Conservation (phyloP, 805 yeast species). For the Candida schatavii region DNA sequence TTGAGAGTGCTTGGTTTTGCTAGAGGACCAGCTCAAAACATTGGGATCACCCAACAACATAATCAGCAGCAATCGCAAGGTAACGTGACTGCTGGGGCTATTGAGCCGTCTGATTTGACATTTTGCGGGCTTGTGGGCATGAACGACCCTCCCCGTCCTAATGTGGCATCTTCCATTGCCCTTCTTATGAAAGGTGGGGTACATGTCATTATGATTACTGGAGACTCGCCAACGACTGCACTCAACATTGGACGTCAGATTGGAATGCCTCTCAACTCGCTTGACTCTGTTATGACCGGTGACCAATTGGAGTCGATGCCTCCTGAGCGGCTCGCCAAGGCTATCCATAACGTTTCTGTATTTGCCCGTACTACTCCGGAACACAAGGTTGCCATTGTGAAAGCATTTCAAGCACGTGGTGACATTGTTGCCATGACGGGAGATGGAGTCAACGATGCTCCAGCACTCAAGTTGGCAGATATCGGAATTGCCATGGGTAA, state of each 20-base stretch:
- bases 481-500: conserved; percentile 93
- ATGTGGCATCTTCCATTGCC: conserved; percentile 72
- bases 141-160: conserved; percentile 97
- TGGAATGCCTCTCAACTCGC: conserved; percentile 76
- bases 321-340: conserved; percentile 69
- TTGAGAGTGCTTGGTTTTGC: conserved; percentile 85
- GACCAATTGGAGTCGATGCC: conserved; percentile 72
- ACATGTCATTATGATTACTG: conserved; percentile 97
- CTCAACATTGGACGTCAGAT: conserved; percentile 80
- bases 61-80: conserved; percentile 19
- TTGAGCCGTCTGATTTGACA: conserved; percentile 55
- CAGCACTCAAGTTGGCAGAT: conserved; percentile 94
- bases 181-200: conserved; percentile 88
- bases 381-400: conserved; percentile 85
- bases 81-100: conserved; percentile 21
- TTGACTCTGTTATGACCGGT: conserved; percentile 76
- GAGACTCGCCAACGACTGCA: conserved; percentile 89
- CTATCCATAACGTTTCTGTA: conserved; percentile 78
- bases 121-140: conserved; percentile 90
- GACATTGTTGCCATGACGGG: conserved; percentile 99
- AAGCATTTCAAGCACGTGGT: conserved; percentile 85
- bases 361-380: conserved; percentile 96
- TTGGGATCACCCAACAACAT: conserved; percentile 10
- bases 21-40: conserved; percentile 37
- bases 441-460: conserved; percentile 98